Evolutionary conservation across 2,329 filamentous ascomycete species (phyloP), one percentile per base, ranked within the genome.

Genomic region (Aspergillus clavatus): DNA sequence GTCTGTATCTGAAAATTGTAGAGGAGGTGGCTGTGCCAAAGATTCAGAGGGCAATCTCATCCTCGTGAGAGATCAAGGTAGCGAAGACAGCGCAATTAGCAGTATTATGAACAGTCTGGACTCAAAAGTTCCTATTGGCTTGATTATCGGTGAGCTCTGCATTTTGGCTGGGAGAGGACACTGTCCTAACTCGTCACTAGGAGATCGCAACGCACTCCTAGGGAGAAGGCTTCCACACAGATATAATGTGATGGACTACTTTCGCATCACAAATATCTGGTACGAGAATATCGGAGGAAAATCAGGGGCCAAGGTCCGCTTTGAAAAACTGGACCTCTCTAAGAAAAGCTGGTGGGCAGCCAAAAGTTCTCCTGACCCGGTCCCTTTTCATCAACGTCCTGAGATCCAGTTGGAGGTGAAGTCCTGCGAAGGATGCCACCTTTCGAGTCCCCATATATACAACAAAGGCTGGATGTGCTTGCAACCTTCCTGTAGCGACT

Each of bases 221-320:
- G 70, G 72, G 0, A 73, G 72, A 1, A 67, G 71, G 21, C 68
- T 83, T 6, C 76, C 78, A 0, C 72, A 83, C 46, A 68, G 74
- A 1, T 89, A 82, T 55, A 81, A 77, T 44, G 80, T 88, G 0
- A 70, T 89, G 33, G 83, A 74, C n/a, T 82, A 75, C 61, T 89
- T 87, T 60, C 79, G 82, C 39, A 70, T 86, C 10, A 85, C 83
- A 0, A 71, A 84, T 39, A 71, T 88, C 0, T 90, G 86, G 86
- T 71, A 67, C 8, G 86, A 90, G 54, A 75, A 72, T 47, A 61
- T 70, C 1, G 61, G 59, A 2, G 55, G 54, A 2, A 70, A 61
- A 5, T 65, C 61, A 1, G 71, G 74, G 0, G 75, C 78, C 54
- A 81, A 80, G 51, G 73, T 84, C 21, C 78, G 84, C 0, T 75